A percentile compares a stretch with the other conserved stretches of the same genome.
Evolutionary conservation across 225 moss, liverwort and hornwort species (phyloP).

Genomic region (Pseudoscleropodium purum): DNA sequence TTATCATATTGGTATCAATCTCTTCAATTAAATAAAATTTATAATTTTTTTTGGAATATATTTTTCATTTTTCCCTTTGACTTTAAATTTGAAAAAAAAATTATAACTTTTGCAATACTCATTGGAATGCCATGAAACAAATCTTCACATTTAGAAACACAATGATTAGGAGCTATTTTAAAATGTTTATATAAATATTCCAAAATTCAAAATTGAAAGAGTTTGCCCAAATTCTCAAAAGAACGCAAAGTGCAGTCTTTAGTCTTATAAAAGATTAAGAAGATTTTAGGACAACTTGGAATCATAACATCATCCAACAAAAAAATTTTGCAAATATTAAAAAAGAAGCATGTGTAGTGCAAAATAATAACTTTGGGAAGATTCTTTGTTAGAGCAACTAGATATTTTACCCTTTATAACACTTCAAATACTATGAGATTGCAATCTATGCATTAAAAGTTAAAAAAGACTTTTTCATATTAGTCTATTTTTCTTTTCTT

Average conservation of each 20-base stretch:
- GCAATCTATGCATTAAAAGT: background rate
- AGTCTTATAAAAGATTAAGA: background rate
- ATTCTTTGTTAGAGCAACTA: rapidly evolving
- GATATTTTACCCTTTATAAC: background rate
- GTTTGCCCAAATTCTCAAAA: background rate
- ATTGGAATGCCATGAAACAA: background rate
- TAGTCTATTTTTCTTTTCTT: background rate
- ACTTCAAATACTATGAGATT: background rate
- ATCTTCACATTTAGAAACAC: too few species aligned
- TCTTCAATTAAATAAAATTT: background rate
- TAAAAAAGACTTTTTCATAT: background rate
- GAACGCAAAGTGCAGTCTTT: rapidly evolving
- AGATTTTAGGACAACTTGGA: background rate
- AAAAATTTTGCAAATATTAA: background rate
- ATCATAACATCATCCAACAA: background rate
- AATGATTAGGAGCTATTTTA: background rate
- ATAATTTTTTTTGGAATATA: background rate
- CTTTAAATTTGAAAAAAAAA: background rate
- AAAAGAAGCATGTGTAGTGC: rapidly evolving
- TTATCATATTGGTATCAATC: background rate
- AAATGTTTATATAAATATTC: too few species aligned
- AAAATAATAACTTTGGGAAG: background rate
- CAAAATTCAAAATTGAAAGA: rapidly evolving
- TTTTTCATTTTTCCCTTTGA: background rate
- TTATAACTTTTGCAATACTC: background rate